These are phyloP conservation scores for Meira miltonrushii DNA, from an alignment of 1,284 basidiomycete species.

Conservation along the genomic window DNA sequence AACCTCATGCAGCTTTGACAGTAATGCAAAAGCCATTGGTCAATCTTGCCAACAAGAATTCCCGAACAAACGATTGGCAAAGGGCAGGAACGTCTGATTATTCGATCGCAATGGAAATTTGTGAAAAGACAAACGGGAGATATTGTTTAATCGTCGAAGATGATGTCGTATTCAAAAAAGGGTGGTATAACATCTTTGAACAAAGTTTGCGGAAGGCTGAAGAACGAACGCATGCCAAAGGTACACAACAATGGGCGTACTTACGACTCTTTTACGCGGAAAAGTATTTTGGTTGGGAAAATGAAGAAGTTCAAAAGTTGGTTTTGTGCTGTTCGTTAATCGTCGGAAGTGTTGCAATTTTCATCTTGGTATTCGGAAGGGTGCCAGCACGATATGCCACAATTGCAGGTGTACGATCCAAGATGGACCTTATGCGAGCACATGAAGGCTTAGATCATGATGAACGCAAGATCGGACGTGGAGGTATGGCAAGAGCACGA, in stretches of 20 bases:
- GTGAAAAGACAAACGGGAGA: neutral
- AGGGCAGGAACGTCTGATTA: constrained; percentile 2
- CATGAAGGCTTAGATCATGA: neutral
- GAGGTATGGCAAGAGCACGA: neutral
- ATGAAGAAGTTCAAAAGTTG: constrained; percentile 1
- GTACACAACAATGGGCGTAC: neutral
- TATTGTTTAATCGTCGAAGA: constrained; percentile 6
- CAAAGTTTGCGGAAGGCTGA: neutral
- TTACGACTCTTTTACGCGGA: constrained; percentile 7
- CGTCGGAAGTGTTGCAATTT: neutral
- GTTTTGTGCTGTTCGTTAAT: neutral
- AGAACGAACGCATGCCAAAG: neutral
- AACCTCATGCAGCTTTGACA: neutral
- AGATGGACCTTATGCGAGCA: too few species aligned
- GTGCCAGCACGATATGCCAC: neutral
- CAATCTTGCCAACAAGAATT: neutral
- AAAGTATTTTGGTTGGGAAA: constrained; percentile 11
- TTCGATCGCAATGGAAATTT: neutral
- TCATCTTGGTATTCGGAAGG: neutral
- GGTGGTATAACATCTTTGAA: neutral
- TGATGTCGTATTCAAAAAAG: neutral
- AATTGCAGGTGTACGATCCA: neutral
- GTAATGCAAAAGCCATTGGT: neutral
- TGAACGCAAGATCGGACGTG: neutral
- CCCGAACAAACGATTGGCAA: constrained; percentile 3